Base-by-base conservation (phyloP, 139 green algal species). In the Yamagishiella unicocca region DNA sequence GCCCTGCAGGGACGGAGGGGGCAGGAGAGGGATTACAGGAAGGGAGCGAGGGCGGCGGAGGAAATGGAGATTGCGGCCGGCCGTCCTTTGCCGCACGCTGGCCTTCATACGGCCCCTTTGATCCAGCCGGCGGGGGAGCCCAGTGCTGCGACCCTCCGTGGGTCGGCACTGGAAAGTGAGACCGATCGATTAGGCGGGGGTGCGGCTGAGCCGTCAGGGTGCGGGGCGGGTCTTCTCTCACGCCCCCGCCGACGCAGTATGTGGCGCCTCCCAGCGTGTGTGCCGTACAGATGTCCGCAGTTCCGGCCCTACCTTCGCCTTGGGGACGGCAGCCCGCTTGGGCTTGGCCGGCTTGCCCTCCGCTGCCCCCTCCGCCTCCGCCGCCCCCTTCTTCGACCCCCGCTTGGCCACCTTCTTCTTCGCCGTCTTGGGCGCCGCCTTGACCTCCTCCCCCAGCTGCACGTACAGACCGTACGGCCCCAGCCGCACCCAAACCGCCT, bases 381-480 rank as follows among this genome's bases (percentile, higher is more conserved):
- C 76, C 35, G 76, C 33, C 40, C 7, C 37, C 53, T 71, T 71
- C 54, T 55, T 83, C 70, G 6, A 8, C 53, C 54, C 54, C 19
- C 45, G 45, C 37, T 40, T 79, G 66, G 45, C 25, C 24, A 73
- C 29, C 2, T n/a, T 37, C 43, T 70, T 29, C 66, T 74, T 54
- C 12, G 17, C 27, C 21, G 6, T 4, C 7, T 62, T 53, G 31
- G 43, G 31, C 33, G 43, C 19, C 40, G n/a, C 12, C 1, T n/a
- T n/a, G n/a, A n/a, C n/a, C n/a, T n/a, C n/a, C n/a, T 71, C 37
- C 12, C 87, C 92, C 71, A 92, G 78, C 89, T 97, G 93, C 54
- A 97, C 45, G 78, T 97, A 97, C 14, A 90, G 82, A 0, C 95
- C 95, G 79, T 95, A 98, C 19, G 94, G 94, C 4, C 95, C 95